phyloP scores from a whole-genome alignment of 805 yeast species.

The Citeromyces nyonsensis region DNA sequence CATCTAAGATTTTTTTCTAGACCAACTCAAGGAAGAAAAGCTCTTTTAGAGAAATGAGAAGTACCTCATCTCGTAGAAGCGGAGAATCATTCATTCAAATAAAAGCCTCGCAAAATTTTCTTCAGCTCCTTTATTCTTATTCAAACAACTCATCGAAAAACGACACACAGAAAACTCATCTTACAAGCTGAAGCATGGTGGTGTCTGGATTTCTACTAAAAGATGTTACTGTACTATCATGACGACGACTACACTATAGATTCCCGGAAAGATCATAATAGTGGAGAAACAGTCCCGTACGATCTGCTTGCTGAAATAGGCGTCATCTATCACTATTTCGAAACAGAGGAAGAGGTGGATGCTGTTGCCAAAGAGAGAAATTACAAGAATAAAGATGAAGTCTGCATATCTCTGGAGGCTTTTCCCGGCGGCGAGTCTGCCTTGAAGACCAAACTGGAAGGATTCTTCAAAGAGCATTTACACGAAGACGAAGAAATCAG shows the following conservation, averaged over 20 bases:
- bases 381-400: conserved; percentile 70
- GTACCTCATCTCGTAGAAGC: too few species aligned
- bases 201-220: background rate
- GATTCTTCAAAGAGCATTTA: conserved; percentile 71
- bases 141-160: too few species aligned
- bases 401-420: conserved; percentile 40
- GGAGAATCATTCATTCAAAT: too few species aligned
- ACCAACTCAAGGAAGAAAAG: too few species aligned
- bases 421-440: conserved; percentile 48
- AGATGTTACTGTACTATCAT: conserved; percentile 44
- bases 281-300: conserved; percentile 40
- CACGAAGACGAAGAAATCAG: conserved; percentile 97
- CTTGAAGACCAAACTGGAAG: conserved; percentile 47
- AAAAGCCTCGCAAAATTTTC: too few species aligned
- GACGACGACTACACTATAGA: conserved; percentile 41
- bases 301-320: conserved; percentile 45
- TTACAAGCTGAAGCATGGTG: too few species aligned
- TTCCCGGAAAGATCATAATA: conserved; percentile 57
- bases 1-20: too few species aligned
- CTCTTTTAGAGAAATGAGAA: too few species aligned
- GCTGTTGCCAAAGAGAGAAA: conserved; percentile 49
- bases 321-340: conserved; percentile 44
- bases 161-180: too few species aligned
- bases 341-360: conserved; percentile 40
- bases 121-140: too few species aligned